Conservation (phyloP, 78 protist species). For the Speleostelium caveatum region DNA sequence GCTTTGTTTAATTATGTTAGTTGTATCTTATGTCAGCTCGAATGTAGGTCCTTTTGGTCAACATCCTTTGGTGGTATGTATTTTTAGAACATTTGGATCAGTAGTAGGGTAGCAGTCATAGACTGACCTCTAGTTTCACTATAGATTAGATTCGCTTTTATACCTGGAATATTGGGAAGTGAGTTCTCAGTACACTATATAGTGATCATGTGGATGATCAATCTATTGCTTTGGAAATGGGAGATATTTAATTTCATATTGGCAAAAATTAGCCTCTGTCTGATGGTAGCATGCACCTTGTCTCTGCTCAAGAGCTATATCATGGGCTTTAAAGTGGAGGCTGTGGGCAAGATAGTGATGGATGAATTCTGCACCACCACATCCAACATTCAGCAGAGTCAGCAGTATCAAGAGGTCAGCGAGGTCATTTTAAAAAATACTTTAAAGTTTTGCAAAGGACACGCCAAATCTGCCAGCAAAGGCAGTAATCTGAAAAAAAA, state of each 20-base stretch:
- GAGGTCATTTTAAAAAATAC: too few relatives aligned
- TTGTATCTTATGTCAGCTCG: background rate
- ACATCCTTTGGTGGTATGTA: slow-evolving; percentile 1
- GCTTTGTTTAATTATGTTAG: too few relatives aligned
- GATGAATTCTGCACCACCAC: background rate
- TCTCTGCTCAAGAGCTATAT: background rate
- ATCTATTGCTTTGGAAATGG: background rate
- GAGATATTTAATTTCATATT: background rate
- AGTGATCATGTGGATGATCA: background rate
- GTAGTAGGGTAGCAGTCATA: too few relatives aligned
- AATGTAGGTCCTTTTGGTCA: background rate
- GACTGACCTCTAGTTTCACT: too few relatives aligned
- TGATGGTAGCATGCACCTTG: background rate
- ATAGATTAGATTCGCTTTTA: background rate
- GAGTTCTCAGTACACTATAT: background rate
- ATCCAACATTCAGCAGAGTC: background rate
- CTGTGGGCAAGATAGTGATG: background rate
- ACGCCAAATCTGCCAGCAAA: too few relatives aligned
- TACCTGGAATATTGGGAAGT: background rate
- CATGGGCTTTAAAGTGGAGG: background rate
- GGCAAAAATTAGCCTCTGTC: background rate
- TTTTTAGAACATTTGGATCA: background rate
- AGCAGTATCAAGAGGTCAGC: background rate
- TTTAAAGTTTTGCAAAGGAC: too few relatives aligned
- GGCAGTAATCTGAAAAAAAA: too few relatives aligned